Evolutionary conservation across 2,329 filamentous ascomycete species (phyloP).

Genomic region (Phaeoacremonium minimum): DNA sequence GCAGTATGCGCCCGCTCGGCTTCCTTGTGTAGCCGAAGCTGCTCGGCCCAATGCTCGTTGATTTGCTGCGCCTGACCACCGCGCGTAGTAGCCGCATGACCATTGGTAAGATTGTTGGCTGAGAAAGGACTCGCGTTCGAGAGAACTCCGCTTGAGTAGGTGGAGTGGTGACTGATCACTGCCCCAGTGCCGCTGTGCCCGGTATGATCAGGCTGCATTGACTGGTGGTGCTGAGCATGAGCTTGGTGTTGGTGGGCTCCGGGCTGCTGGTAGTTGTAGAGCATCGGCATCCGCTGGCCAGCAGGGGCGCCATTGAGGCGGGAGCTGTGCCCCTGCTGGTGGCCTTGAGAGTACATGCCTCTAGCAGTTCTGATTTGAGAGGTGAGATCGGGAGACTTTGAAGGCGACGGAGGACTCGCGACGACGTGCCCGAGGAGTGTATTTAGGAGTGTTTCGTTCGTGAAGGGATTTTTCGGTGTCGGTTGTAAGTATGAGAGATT

Average conservation of each 20-base stretch:
- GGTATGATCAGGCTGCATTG: conserved; percentile 54
- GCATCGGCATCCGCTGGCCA: conserved; percentile 57
- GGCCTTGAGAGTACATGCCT: conserved; percentile 71
- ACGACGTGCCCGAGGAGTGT: conserved; percentile 26
- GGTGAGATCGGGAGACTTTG: conserved; percentile 20
- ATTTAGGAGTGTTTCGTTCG: conserved; percentile 23
- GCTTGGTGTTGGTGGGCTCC: conserved; percentile 58
- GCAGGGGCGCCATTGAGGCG: conserved; percentile 69
- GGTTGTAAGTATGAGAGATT: conserved; percentile 55
- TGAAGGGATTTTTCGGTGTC: conserved; percentile 38
- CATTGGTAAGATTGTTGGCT: conserved; percentile 51
- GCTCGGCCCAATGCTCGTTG: conserved; percentile 80
- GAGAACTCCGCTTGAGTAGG: conserved; percentile 59
- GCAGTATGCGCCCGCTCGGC: conserved; percentile 67
- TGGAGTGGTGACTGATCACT: conserved; percentile 55
- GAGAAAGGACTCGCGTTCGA: conserved; percentile 60
- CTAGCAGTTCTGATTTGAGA: conserved; percentile 23
- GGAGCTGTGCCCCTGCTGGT: conserved; percentile 69
- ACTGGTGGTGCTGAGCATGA: conserved; percentile 60
- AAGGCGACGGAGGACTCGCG: conserved; percentile 19
- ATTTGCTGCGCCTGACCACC: conserved; percentile 46
- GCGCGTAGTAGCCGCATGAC: conserved; percentile 43
- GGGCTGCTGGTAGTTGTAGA: conserved; percentile 66
- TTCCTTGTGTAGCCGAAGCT: conserved; percentile 75
- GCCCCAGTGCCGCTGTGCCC: conserved; percentile 49